Percentiles rank a stretch among this genome's conserved stretches.
phyloP scores from a whole-genome alignment of 1,284 basidiomycete genomes.

The Stereum hirsutum region DNA sequence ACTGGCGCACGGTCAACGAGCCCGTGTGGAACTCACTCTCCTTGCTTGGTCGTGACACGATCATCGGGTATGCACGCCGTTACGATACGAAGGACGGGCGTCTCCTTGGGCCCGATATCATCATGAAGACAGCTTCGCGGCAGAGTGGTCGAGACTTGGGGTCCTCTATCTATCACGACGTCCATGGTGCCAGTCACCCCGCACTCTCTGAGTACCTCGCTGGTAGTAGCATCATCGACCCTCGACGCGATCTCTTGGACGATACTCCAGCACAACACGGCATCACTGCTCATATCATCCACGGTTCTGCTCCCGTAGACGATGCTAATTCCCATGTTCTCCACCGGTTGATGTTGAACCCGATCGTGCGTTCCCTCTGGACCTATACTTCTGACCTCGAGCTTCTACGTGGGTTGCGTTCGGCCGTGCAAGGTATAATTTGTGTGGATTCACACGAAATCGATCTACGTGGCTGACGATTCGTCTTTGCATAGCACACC shows the following conservation, averaged over 20 bases:
- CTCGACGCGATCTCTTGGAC: too few relatives aligned
- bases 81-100: too few relatives aligned
- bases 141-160: conserved; percentile 5
- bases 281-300: too few relatives aligned
- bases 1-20: conserved; percentile 5
- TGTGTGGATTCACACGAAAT: neutral
- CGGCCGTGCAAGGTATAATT: conserved; percentile 3
- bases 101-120: conserved; percentile 1
- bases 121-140: conserved; percentile 13
- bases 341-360: conserved; percentile 7
- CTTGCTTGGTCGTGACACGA: conserved; percentile 12
- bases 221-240: neutral
- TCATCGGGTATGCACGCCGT: conserved; percentile 9
- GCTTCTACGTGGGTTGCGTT: conserved; percentile 5
- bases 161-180: conserved; percentile 6
- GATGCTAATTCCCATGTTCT: conserved; percentile 2
- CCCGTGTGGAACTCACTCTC: conserved; percentile 13
- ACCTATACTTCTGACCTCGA: conserved; percentile 6
- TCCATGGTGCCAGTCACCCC: neutral
- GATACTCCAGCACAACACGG: too few relatives aligned
- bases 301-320: too few relatives aligned
- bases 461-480: too few relatives aligned
- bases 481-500: neutral
- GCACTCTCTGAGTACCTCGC: neutral
- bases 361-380: conserved; percentile 10